Base-by-base conservation (phyloP, 2,329 filamentous ascomycete species). In the Botrytis squamosa region DNA sequence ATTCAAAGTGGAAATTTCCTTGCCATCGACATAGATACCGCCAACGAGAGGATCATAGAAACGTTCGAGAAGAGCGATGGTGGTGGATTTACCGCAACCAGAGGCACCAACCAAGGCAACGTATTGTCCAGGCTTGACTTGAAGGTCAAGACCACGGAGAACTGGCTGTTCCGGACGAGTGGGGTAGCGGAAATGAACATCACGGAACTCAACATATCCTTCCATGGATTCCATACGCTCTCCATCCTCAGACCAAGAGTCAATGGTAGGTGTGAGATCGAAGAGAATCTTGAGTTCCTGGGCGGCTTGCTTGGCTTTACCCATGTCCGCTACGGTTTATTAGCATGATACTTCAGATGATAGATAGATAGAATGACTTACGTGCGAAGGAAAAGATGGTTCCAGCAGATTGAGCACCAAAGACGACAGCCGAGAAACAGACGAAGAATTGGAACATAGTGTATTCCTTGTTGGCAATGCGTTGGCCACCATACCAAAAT, bases 131-230 rank as follows among this genome's bases (percentile, higher is more conserved):
- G 93, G 92, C 42, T 90, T 88, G 60, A 95, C 88, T 22, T 84
- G 85, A 10, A 95, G 86, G 82, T 95, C 91, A 18, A 98, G 86
- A 0, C 95, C 95, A 42, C 93, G 92, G 4, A 98, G 89, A 0
- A 98, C 94, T n/a, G 94, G 93, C 78, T 97, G 93, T 78, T 97
- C 94, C 0, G 93, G 93, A 1, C 96, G 90, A 0, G 94, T 97
- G 0, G 95, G 95, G 80, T 98, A 99, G 60, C 94, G 89, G 87
- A 98, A 98, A 81, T 97, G 94, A 2, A 98, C 94, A 77, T 97
- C 91, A 33, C 92, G 90, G 85, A 99, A 97, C 81, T 98, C 94
- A 76, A 99, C 89, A 20, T 87, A 88, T 40, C 95, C 95, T 33
- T 96, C 89, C 38, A 95, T 87, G 3, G 85, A 80, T 1, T 88